Evolutionary conservation across 208 protist genomes (phyloP).

Genomic region (Trypanosoma congolense): DNA sequence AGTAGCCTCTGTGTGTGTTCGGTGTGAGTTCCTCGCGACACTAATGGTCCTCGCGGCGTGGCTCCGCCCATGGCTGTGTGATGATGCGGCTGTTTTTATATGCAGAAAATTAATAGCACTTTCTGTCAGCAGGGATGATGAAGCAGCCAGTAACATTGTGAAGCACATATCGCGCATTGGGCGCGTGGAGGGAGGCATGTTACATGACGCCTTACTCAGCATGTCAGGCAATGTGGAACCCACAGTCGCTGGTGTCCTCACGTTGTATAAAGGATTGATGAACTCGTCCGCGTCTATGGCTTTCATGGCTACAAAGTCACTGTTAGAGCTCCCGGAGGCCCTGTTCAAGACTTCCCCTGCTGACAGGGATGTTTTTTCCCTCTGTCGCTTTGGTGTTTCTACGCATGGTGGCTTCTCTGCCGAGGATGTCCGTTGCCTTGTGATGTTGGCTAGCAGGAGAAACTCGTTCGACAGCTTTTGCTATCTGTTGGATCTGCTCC

Average conservation of each 20-base stretch:
- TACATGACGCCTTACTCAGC: conserved; percentile 8
- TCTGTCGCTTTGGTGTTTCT: conserved; percentile 16
- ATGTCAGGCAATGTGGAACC: neutral
- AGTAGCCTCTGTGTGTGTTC: conserved; percentile 27
- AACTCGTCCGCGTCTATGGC: conserved; percentile 11
- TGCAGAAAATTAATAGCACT: conserved; percentile 27
- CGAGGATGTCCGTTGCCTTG: conserved; percentile 6
- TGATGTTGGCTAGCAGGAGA: conserved; percentile 1
- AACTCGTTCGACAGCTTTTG: conserved; percentile 14
- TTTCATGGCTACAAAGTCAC: conserved; percentile 12
- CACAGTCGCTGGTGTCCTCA: conserved; percentile 1
- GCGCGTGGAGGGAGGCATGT: conserved; percentile 15
- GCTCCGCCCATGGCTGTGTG: conserved; percentile 34
- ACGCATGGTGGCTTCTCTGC: conserved; percentile 4
- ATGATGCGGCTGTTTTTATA: conserved; percentile 10
- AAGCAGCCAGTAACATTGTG: conserved; percentile 7
- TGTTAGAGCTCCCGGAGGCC: conserved; percentile 6
- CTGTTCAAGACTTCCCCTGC: neutral
- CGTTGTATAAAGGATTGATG: conserved; percentile 17
- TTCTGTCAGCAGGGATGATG: conserved; percentile 10
- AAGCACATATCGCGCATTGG: conserved; percentile 20
- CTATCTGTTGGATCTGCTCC: conserved; percentile 21
- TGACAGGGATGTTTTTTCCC: conserved; percentile 17
- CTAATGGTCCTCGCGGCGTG: conserved; percentile 32
- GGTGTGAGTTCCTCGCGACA: conserved; percentile 44